Evolutionary conservation across 306 rosid species (phyloP).

Genomic region (Erythrophleum fordii): DNA sequence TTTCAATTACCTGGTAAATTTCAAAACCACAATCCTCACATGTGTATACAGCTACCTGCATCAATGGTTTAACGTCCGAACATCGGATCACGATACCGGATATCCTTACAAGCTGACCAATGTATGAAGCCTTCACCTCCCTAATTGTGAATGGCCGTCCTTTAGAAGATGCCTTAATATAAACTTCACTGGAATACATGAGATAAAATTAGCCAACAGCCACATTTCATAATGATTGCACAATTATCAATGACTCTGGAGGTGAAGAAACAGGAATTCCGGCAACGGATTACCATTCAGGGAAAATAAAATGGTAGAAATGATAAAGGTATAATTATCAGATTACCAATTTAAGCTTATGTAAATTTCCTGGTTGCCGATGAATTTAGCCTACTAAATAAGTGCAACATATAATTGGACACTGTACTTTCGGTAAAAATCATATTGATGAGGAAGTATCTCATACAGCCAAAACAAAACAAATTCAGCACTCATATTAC

Average conservation of each 20-base stretch:
- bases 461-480: not conserved
- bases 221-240: not conserved
- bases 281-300: not conserved
- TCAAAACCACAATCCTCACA: conserved; percentile 99
- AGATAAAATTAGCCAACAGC: conserved; percentile 12
- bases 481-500: not conserved
- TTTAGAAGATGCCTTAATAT: conserved; percentile 85
- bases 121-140: conserved; percentile 93
- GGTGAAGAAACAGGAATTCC: not conserved
- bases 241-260: not conserved
- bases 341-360: not conserved
- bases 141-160: conserved; percentile 91
- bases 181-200: conserved; percentile 78
- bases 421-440: not conserved
- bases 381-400: not conserved
- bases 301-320: not conserved
- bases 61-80: conserved; percentile 96
- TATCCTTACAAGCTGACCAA: conserved; percentile 94
- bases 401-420: not conserved
- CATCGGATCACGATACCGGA: conserved; percentile 94
- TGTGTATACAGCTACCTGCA: conserved; percentile 97
- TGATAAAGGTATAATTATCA: not conserved
- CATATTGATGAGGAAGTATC: not conserved
- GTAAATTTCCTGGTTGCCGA: not conserved
- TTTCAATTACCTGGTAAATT: conserved; percentile 86